Evolutionary conservation across 257 asterid genomes (phyloP), one percentile per base, ranked within the genome.

Genomic region (Leonotis leonurus): DNA sequence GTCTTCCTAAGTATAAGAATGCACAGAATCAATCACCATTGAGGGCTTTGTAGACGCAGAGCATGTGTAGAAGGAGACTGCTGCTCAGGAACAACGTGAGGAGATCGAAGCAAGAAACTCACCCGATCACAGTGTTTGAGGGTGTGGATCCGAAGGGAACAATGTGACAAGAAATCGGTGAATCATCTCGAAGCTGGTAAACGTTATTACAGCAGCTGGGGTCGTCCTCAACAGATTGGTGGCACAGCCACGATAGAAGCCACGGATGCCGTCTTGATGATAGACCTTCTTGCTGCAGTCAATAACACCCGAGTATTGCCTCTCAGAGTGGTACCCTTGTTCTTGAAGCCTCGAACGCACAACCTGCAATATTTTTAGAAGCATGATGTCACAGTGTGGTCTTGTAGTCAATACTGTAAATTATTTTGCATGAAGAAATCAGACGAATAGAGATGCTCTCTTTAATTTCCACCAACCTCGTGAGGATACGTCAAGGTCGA

Each of bases 401-500:
- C 26, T 17, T 39, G 13, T 12, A 39, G 45, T 12, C 12, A 35
- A 11, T 27, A 5, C 8, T 14, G 14, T 53, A 33, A 45, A 17
- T 11, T 24, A 1, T 56, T 55, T 48, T 46, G 10, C 17, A 32
- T 13, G 5, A 8, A 22, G 25, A 32, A 58, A 21, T 11, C 0
- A 40, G 36, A 41, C 9, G 29, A 35, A 0, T 22, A 64, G 44
- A 10, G 18, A 21, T 41, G 57, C 50, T 52, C 7, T 32, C 48
- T 21, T 65, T n/a, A n/a, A n/a, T n/a, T 56, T 53, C 52, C 48
- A 64, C 70, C 54, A 65, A 89, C 97, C 97, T 90, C 97, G 14
- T 90, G 95, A 1, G 99, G 97, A 76, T 92, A 92, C 32, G 99
- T 92, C 85, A 92, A 75, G 60, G 97, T 73, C 43, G 99, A 92